Evolutionary conservation across 106 monocot species (phyloP), one percentile per base, ranked within the genome.

Genomic region (Agapanthus africanus): DNA sequence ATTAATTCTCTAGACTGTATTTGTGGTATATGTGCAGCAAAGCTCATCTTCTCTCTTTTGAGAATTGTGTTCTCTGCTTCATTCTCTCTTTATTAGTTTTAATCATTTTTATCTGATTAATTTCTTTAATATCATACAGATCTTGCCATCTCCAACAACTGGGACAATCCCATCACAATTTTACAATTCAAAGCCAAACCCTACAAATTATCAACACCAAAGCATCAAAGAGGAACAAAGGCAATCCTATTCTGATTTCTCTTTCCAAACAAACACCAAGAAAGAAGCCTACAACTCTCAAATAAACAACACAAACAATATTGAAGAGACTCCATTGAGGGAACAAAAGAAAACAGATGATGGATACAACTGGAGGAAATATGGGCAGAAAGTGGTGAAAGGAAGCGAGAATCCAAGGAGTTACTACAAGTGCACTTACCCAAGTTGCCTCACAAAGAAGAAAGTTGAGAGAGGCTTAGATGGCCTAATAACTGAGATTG

Each of bases 351-450:
- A 36, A 37, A 73, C 49, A 2, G 86, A 86, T 4, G 93, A 88
- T 32, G 88, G 88, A 2, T 88, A 81, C 70, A 84, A 88, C 34
- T 88, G 88, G 88, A 74, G 84, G 32, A 88, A 88, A 38, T 88
- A 88, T 33, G 88, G 88, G 38, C 88, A 88, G 67, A 88, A 88
- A 42, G 74, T 78, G 40, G 78, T 81, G 59, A 88, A 88, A 42
- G 88, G 84, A 4, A 88, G 88, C 44, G 88, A 81, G 63, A 84
- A 88, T 46, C 88, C 81, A n/a, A 16, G 88, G 40, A 79, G 84
- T 39, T 88, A 88, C 40, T 88, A 84, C 74, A 88, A 88, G 80
- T 88, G 88, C 70, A 88, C 81, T 0, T 71, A 51, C 47, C 84
- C 78, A 10, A 74, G 54, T 30, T 88, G 88, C 76, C 81, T 75